Evolutionary conservation across 148 eudicot species (phyloP).

Genomic region (Oxyria digyna): DNA sequence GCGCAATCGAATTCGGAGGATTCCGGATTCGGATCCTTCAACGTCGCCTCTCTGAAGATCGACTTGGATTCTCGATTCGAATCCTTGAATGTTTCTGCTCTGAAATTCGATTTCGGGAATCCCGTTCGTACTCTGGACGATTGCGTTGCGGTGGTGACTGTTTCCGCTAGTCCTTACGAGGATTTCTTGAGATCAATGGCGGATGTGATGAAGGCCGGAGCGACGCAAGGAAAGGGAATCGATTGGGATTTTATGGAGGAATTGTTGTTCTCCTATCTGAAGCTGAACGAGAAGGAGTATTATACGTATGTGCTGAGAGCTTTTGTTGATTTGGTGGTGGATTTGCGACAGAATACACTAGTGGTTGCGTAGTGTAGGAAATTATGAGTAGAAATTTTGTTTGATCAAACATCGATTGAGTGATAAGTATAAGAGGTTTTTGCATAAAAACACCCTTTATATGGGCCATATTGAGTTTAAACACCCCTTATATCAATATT

Average conservation of each 20-base stretch:
- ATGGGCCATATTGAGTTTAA: too few species aligned
- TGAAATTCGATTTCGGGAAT: neutral
- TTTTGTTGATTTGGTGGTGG: slow-evolving; percentile 48
- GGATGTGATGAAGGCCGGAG: slow-evolving; percentile 41
- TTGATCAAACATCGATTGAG: neutral
- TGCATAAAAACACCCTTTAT: too few species aligned
- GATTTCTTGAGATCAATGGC: slow-evolving; percentile 64
- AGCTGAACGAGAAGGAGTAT: slow-evolving; percentile 51
- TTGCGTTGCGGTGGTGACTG: slow-evolving; percentile 37
- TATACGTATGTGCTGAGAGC: slow-evolving; percentile 44
- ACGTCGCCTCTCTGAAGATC: neutral
- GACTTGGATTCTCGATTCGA: neutral
- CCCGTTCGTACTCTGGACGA: slow-evolving; percentile 24
- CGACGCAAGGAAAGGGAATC: slow-evolving; percentile 21
- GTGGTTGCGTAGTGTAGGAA: neutral
- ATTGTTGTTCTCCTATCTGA: slow-evolving; percentile 46
- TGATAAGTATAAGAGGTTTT: too few species aligned
- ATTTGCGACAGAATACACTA: slow-evolving; percentile 14
- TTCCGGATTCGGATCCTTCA: neutral
- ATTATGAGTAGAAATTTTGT: neutral
- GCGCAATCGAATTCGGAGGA: neutral
- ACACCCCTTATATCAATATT: too few species aligned
- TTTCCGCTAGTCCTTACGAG: slow-evolving; percentile 45
- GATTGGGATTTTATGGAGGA: slow-evolving; percentile 82
- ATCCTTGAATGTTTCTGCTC: neutral